These are phyloP conservation scores for Gracilaria gracilis DNA, from an alignment of 23 red algal genomes.

Conservation along the genomic window DNA sequence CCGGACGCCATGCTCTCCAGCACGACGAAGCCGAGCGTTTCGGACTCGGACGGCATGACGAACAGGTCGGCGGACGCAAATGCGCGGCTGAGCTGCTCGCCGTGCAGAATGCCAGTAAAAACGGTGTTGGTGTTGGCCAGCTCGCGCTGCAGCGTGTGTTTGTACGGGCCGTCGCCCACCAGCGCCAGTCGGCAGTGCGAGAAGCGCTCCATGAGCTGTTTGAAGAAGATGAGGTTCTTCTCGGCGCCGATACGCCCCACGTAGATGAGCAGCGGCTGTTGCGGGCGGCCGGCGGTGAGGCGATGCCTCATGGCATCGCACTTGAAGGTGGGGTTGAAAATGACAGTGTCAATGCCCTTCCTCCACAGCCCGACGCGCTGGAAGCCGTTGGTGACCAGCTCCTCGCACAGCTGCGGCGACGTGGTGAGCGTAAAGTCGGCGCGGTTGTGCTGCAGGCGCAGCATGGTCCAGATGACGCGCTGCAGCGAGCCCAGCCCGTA, in stretches of 20 bases:
- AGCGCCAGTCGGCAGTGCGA: slow-evolving; percentile 86
- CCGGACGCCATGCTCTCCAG: slow-evolving; percentile 95
- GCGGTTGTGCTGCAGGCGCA: slow-evolving; percentile 88
- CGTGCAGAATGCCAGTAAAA: slow-evolving; percentile 88
- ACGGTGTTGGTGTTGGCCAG: slow-evolving; percentile 63
- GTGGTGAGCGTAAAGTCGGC: slow-evolving; percentile 95
- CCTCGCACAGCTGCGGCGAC: slow-evolving; percentile 92
- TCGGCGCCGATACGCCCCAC: slow-evolving; percentile 94
- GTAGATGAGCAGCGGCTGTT: slow-evolving; percentile 86
- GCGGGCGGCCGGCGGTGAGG: slow-evolving; percentile 79
- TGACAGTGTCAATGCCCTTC: slow-evolving; percentile 91
- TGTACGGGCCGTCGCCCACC: slow-evolving; percentile 91
- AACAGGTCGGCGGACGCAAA: slow-evolving; percentile 96
- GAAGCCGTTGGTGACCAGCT: slow-evolving; percentile 82
- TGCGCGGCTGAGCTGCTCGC: slow-evolving; percentile 84
- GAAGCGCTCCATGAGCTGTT: slow-evolving; percentile 60
- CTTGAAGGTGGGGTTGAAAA: slow-evolving; percentile 83
- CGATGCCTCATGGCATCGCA: slow-evolving; percentile 72
- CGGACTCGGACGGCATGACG: slow-evolving; percentile 96
- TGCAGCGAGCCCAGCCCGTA: slow-evolving; percentile 87
- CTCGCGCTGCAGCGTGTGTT: slow-evolving; percentile 67
- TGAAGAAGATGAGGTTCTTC: slow-evolving; percentile 93
- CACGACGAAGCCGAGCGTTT: slow-evolving; percentile 98
- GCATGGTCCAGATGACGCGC: slow-evolving; percentile 81
- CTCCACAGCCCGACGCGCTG: slow-evolving; percentile 89